Percentiles rank a stretch among this genome's conserved stretches.
Conservation (phyloP, 176 grass and related monocot genomes). For the Puya raimondii region DNA sequence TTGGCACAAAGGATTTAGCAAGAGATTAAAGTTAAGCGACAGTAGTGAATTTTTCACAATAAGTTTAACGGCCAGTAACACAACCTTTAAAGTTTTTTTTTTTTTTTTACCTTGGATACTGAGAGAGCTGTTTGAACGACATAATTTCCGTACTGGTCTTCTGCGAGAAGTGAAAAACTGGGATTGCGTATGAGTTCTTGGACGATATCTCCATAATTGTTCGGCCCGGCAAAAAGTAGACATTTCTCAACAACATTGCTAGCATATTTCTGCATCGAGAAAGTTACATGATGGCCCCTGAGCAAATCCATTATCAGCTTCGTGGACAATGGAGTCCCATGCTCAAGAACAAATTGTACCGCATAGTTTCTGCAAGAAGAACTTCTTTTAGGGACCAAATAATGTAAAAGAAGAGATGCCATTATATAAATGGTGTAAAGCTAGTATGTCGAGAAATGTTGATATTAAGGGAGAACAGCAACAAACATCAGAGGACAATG, state of each 20-base stretch:
- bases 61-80: too few species aligned
- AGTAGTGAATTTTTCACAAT: too few species aligned
- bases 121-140: constrained; percentile 68
- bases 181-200: constrained; percentile 54
- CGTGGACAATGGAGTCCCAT: constrained; percentile 44
- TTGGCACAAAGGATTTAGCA: too few species aligned
- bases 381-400: neutral
- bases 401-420: neutral
- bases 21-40: too few species aligned
- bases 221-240: constrained; percentile 22
- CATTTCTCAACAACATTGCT: constrained; percentile 82
- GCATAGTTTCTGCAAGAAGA: constrained; percentile 67
- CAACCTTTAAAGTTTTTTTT: too few species aligned
- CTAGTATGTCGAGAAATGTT: neutral
- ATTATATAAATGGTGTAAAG: neutral
- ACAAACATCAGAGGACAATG: neutral
- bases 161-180: constrained; percentile 33
- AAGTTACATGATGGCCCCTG: constrained; percentile 26
- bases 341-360: constrained; percentile 62
- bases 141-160: constrained; percentile 60
- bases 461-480: neutral
- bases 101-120: constrained; percentile 36
- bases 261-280: constrained; percentile 80
- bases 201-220: constrained; percentile 26
- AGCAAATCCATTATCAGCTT: constrained; percentile 47